Conservation (phyloP, 768 basidiomycete species). For the Roridomyces roridus region DNA sequence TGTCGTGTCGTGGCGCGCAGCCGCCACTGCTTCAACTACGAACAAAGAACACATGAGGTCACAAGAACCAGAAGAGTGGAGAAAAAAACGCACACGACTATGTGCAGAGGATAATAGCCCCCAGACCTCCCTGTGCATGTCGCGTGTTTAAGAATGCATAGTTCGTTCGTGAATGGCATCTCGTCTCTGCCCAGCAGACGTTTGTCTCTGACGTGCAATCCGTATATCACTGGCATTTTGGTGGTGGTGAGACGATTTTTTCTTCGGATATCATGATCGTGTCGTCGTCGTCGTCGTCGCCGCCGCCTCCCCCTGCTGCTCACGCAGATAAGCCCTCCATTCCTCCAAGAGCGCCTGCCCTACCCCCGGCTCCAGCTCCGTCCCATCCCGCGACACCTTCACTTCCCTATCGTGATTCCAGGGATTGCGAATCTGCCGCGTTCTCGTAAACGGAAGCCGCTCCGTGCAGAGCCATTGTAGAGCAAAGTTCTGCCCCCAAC, state of each 20-base stretch:
- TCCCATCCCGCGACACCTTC: constrained; percentile 88
- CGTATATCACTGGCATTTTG: constrained; percentile 20
- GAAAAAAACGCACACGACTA: constrained; percentile 17
- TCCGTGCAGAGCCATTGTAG: constrained; percentile 83
- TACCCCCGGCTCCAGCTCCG: constrained; percentile 85
- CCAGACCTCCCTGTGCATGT: constrained; percentile 5
- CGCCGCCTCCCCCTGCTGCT: constrained; percentile 8
- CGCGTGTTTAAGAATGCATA: constrained; percentile 21
- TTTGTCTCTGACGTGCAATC: not conserved
- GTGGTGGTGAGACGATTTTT: not conserved
- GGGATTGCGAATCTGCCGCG: constrained; percentile 84
- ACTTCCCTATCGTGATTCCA: constrained; percentile 91
- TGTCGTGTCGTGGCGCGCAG: constrained; percentile 36
- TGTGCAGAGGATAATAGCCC: constrained; percentile 8
- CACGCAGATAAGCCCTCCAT: constrained; percentile 53
- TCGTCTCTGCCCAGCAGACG: constrained; percentile 25
- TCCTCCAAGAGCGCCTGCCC: constrained; percentile 73
- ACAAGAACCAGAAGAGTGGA: not conserved
- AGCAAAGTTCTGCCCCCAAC: constrained; percentile 82
- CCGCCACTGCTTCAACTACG: not conserved
- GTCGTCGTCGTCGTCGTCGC: constrained; percentile 8
- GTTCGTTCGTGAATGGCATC: constrained; percentile 14
- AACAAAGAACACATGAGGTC: too few species aligned
- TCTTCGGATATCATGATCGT: constrained; percentile 36
- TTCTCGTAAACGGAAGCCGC: constrained; percentile 75